Evolutionary conservation across 306 rosid genomes (phyloP).

Genomic region (Acacia acuminata): DNA sequence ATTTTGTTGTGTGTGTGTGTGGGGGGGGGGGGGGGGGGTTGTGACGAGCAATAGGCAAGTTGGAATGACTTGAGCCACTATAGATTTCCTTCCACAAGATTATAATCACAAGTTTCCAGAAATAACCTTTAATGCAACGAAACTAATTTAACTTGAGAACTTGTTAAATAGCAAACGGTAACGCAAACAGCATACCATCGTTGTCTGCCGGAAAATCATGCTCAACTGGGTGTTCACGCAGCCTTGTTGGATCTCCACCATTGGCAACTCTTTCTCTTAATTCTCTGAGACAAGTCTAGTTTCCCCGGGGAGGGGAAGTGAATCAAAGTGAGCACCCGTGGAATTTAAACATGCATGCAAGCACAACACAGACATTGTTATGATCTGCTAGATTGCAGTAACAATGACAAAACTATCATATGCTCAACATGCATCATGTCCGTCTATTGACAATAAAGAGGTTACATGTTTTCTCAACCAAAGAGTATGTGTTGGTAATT

Average conservation of each 20-base stretch:
- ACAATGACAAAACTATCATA: not conserved
- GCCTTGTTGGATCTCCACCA: conserved; percentile 94
- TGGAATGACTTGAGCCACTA: not conserved
- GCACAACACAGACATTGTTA: not conserved
- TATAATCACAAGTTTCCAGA: not conserved
- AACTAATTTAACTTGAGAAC: conserved; percentile 12
- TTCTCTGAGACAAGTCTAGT: conserved; percentile 74
- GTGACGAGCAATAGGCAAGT: not conserved
- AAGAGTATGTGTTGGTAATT: not conserved
- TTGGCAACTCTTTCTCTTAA: conserved; percentile 87
- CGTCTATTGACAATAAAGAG: not conserved
- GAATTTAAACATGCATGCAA: not conserved
- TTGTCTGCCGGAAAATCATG: conserved; percentile 43
- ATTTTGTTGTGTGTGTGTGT: no score
- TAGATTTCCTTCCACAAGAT: not conserved
- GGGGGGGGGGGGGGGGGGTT: not conserved
- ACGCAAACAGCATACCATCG: conserved; percentile 51
- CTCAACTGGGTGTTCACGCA: conserved; percentile 55
- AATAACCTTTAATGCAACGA: not conserved
- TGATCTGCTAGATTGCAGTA: not conserved
- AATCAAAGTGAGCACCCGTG: not conserved
- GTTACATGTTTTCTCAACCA: not conserved
- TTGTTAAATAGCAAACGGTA: not conserved
- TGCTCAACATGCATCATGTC: not conserved
- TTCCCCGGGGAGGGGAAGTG: not conserved